A percentile compares a stretch with the other conserved stretches of the same genome.
phyloP scores from a whole-genome alignment of 352 stramenopile species.

The Pythium phragmitis region DNA sequence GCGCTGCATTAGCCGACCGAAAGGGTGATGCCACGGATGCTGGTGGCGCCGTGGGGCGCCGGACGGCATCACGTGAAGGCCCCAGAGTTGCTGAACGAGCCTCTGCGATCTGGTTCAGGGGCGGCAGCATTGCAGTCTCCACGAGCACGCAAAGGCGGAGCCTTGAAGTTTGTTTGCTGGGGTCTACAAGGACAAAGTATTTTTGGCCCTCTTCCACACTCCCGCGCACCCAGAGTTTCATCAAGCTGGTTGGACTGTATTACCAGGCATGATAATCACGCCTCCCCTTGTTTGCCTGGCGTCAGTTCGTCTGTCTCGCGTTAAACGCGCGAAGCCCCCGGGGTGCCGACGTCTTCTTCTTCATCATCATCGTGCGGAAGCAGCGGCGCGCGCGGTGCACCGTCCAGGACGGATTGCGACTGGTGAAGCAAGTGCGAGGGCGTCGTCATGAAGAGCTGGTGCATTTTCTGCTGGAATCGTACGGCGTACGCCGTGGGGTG shows the following conservation, averaged over 20 bases:
- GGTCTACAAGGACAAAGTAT: background rate
- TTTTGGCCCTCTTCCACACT: background rate
- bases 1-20: background rate
- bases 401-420: slow-evolving; percentile 31
- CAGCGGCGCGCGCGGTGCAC: background rate
- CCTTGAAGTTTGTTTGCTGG: background rate
- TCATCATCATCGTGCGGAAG: slow-evolving; percentile 9
- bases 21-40: background rate
- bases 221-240: too few relatives aligned
- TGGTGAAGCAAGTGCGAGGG: slow-evolving; percentile 21
- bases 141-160: background rate
- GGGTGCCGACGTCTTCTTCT: slow-evolving; percentile 10
- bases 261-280: slow-evolving; percentile 3
- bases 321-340: slow-evolving; percentile 2
- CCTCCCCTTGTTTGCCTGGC: too few relatives aligned
- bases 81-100: background rate
- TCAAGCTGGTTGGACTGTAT: background rate
- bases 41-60: slow-evolving; percentile 1
- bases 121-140: slow-evolving; percentile 5
- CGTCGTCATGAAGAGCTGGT: slow-evolving; percentile 74
- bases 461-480: slow-evolving; percentile 86
- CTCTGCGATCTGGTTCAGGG: slow-evolving; percentile 6
- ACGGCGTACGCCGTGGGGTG: slow-evolving; percentile 63
- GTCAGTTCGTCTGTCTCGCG: background rate
- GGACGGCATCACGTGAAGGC: slow-evolving; percentile 10